phyloP scores from a whole-genome alignment of 768 basidiomycete genomes.

The Kwoniella sp. region DNA sequence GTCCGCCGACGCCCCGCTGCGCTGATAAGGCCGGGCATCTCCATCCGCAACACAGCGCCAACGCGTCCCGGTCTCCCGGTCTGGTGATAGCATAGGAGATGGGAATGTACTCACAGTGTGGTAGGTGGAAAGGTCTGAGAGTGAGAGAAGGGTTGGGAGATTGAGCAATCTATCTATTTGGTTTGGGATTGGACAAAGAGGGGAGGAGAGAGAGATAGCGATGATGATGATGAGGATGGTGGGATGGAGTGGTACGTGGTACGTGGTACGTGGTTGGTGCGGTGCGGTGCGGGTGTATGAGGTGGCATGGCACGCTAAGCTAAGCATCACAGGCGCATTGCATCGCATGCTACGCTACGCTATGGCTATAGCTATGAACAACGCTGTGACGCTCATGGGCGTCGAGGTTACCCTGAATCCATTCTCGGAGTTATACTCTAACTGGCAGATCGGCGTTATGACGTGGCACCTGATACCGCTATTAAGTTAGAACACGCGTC shows the following conservation, averaged over 20 bases:
- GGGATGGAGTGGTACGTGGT: not conserved
- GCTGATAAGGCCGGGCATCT: too few relatives aligned
- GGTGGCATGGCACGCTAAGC: not conserved
- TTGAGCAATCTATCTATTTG: constrained; percentile 7
- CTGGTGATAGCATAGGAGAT: not conserved
- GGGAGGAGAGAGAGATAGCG: constrained; percentile 6
- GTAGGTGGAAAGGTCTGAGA: constrained; percentile 1
- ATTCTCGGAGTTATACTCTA: constrained; percentile 7
- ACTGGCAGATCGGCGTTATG: constrained; percentile 18
- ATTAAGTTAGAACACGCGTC: constrained; percentile 2
- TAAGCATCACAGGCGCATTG: too few relatives aligned
- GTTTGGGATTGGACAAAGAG: not conserved
- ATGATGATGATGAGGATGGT: constrained; percentile 11
- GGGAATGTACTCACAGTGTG: constrained; percentile 1
- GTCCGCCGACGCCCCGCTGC: not conserved
- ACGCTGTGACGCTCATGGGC: constrained; percentile 18
- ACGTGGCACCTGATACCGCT: constrained; percentile 13
- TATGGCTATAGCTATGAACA: too few relatives aligned
- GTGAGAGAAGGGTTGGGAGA: constrained; percentile 17
- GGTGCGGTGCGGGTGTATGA: constrained; percentile 2
- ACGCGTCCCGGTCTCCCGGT: not conserved
- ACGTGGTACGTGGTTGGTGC: not conserved
- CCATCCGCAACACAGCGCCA: not conserved
- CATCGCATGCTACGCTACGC: too few relatives aligned
- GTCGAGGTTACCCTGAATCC: constrained; percentile 16